These are phyloP conservation scores for Lasiodiplodia sp. DNA, from an alignment of 2,329 filamentous ascomycete species.

Conservation along the genomic window DNA sequence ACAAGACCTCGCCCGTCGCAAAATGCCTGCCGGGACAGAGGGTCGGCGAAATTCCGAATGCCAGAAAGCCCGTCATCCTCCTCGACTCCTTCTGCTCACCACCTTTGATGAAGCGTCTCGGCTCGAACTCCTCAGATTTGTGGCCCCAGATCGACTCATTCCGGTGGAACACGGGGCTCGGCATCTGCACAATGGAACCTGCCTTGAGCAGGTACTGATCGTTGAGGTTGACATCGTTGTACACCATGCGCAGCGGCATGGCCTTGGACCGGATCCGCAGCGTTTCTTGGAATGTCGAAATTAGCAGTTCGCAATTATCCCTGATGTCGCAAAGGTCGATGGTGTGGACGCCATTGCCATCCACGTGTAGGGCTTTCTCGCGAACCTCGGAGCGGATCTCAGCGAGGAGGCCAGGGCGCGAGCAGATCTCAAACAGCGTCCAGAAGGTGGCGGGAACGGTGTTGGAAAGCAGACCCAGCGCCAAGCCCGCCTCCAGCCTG, in stretches of 20 bases:
- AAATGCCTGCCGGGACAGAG: slow-evolving; percentile 51
- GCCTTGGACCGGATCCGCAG: slow-evolving; percentile 50
- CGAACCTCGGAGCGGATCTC: slow-evolving; percentile 45
- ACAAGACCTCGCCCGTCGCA: slow-evolving; percentile 44
- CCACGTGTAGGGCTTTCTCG: background rate
- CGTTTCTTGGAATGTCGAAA: slow-evolving; percentile 52
- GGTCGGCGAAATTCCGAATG: slow-evolving; percentile 45
- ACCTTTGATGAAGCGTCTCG: slow-evolving; percentile 40
- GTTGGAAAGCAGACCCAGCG: slow-evolving; percentile 52
- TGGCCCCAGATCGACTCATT: slow-evolving; percentile 44
- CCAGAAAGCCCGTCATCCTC: slow-evolving; percentile 41
- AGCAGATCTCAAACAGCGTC: slow-evolving; percentile 49
- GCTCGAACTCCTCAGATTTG: slow-evolving; percentile 42
- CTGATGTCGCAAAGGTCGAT: slow-evolving; percentile 47
- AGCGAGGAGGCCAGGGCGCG: slow-evolving; percentile 40
- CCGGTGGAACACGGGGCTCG: slow-evolving; percentile 42
- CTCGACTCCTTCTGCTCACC: slow-evolving; percentile 26
- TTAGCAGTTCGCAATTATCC: slow-evolving; percentile 47
- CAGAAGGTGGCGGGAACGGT: slow-evolving; percentile 52
- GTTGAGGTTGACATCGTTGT: slow-evolving; percentile 45
- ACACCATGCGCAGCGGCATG: slow-evolving; percentile 47
- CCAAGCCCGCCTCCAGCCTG: slow-evolving; percentile 51
- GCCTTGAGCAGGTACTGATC: slow-evolving; percentile 47
- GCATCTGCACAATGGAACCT: slow-evolving; percentile 46
- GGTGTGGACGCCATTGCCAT: slow-evolving; percentile 30